Conservation (phyloP, 345 rosid species). For the Moringa oleifera region DNA sequence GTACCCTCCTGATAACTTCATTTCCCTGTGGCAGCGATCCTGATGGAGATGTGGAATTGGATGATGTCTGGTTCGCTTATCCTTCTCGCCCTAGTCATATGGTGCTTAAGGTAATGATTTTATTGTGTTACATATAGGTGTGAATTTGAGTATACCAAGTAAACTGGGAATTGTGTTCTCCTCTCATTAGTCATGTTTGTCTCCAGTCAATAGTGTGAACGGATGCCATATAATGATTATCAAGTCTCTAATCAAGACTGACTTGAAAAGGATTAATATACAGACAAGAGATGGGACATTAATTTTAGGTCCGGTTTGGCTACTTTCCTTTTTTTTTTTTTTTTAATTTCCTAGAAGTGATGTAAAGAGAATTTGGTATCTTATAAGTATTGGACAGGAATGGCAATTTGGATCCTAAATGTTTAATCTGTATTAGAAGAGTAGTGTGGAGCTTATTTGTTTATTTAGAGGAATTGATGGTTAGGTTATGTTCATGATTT, state of each 20-base stretch:
- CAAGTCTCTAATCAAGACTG: too few species aligned
- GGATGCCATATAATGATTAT: too few species aligned
- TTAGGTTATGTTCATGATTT: too few species aligned
- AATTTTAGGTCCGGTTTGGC: too few species aligned
- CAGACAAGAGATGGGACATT: neutral
- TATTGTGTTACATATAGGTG: constrained; percentile 39
- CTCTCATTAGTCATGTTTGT: too few species aligned
- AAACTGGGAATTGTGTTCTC: too few species aligned
- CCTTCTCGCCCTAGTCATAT: constrained; percentile 92
- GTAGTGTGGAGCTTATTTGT: neutral
- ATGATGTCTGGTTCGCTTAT: constrained; percentile 95
- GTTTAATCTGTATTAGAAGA: constrained; percentile 1
- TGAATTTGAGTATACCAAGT: neutral
- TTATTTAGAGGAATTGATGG: too few species aligned
- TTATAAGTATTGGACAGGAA: neutral
- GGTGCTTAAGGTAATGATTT: constrained; percentile 96
- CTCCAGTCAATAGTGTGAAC: too few species aligned
- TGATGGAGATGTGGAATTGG: constrained; percentile 81
- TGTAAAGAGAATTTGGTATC: neutral
- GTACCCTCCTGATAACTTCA: constrained; percentile 18
- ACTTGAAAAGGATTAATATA: too few species aligned
- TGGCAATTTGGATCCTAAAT: too few species aligned
- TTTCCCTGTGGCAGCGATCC: constrained; percentile 50
- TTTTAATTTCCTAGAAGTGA: neutral
- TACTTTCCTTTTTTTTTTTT: neutral